Evolutionary conservation across 805 yeast species (phyloP).

Genomic region (Ogataea trehalophila): DNA sequence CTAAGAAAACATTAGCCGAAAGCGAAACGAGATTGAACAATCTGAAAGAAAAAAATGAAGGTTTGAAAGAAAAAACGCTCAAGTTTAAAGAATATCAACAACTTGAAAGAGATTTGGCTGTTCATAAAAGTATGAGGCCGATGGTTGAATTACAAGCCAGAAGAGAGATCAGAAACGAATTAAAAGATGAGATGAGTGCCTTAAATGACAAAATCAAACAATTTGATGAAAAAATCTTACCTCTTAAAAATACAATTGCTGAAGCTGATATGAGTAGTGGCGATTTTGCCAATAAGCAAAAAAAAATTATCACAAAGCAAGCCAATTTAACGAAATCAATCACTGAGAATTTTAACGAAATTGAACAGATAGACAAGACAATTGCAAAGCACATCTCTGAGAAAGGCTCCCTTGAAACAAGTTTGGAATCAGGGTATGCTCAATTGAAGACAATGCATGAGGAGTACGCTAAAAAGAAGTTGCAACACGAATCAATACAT

Average conservation of each 20-base stretch:
- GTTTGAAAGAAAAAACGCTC: constrained; percentile 42
- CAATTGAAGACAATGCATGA: constrained; percentile 22
- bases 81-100: constrained; percentile 40
- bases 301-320: constrained; percentile 4
- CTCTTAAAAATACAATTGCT: constrained; percentile 16
- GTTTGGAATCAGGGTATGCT: constrained; percentile 33
- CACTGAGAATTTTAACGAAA: constrained; percentile 3
- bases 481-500: neutral
- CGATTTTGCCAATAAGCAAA: constrained; percentile 14
- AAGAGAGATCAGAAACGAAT: constrained; percentile 31
- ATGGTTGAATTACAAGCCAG: constrained; percentile 31
- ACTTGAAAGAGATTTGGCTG: constrained; percentile 35
- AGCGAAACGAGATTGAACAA: constrained; percentile 28
- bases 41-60: constrained; percentile 33
- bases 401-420: constrained; percentile 30
- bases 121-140: constrained; percentile 33
- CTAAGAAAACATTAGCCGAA: constrained; percentile 26
- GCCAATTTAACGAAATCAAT: constrained; percentile 5
- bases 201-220: constrained; percentile 18
- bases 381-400: constrained; percentile 29
- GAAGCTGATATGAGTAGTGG: constrained; percentile 13
- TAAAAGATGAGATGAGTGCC: constrained; percentile 22
- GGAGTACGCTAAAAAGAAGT: neutral
- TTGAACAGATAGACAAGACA: constrained; percentile 19
- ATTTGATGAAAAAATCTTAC: constrained; percentile 21